These are phyloP conservation scores for Psidium guajava DNA, from an alignment of 345 rosid genomes.

Conservation along the genomic window DNA sequence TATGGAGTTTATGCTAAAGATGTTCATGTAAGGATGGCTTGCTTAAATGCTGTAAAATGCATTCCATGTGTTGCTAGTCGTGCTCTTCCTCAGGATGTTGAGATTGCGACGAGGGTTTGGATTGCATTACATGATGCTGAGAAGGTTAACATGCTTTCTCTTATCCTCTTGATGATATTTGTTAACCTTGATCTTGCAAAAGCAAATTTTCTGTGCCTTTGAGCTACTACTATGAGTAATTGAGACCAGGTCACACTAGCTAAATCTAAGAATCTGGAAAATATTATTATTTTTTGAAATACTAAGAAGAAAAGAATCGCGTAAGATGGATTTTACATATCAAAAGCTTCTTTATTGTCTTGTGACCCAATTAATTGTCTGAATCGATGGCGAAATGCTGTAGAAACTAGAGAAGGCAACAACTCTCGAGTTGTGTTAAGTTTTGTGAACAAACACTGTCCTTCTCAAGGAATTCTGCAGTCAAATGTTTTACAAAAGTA, in stretches of 20 bases:
- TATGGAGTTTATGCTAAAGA: conserved; percentile 90
- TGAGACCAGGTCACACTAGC: not conserved
- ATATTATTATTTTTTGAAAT: not conserved
- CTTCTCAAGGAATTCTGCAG: not conserved
- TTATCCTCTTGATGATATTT: not conserved
- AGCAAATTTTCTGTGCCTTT: not conserved
- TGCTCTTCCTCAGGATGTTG: conserved; percentile 64
- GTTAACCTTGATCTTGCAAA: not conserved
- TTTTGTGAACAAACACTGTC: not conserved
- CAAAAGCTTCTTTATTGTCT: not conserved
- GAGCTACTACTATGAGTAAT: not conserved
- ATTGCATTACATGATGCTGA: conserved; percentile 92
- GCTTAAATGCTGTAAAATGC: conserved; percentile 91
- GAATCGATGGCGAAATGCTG: not conserved
- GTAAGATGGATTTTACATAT: not conserved
- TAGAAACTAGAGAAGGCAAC: not conserved
- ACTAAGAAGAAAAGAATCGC: not conserved
- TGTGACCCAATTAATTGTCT: not conserved
- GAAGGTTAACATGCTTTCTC: conserved; percentile 40
- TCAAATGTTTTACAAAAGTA: not conserved
- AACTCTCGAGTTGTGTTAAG: not conserved
- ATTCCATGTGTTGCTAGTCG: conserved; percentile 73
- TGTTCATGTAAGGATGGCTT: conserved; percentile 94
- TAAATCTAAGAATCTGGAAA: not conserved
- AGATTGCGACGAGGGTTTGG: conserved; percentile 85